Evolutionary conservation across 331 rosid genomes (phyloP), one percentile per base, ranked within the genome.

Genomic region (Spiraea crenata): DNA sequence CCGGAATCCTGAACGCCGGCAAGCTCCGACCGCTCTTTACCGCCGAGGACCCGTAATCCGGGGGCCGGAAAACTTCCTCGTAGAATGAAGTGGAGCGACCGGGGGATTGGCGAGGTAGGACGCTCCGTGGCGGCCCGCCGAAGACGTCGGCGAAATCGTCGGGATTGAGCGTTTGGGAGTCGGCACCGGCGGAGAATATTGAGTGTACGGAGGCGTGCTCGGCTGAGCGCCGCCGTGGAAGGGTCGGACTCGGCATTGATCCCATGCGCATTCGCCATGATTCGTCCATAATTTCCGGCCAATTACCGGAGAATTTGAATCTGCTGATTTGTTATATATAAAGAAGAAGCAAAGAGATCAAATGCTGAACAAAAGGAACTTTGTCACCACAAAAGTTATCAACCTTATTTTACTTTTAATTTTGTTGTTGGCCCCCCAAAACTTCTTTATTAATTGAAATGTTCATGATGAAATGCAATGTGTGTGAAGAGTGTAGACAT

Each of bases 121-220:
- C 89, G 40, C 89, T 86, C 71, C 85, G 79, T 7, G 98, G 98
- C 8, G 98, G 98, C 0, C 98, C 98, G 9, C 98, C 98, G 38
- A 86, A 92, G 52, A 92, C 96, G 75, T 92, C 98, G 14, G 89
- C 81, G 56, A 88, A 92, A 77, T 89, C 92, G 1, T 86, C 89
- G 1, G 81, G 81, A 48, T 79, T 75, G 11, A 76, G 70, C 3
- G 77, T 10, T 19, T 70, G 69, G 19, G 82, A 14, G 37, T 61
- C 74, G 6, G 62, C 73, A 59, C 15, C 63, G 5, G 76, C 63
- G 16, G 86, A 35, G 75, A 83, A 80, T 14, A 75, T 52, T 19
- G 85, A 70, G 38, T 63, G 73, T 9, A 67, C 51, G 4, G 58
- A 75, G 4, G 76, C 47, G 52, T 77, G 82, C 58, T 85, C 92